A percentile compares a stretch with the other conserved stretches of the same genome.
Conservation (phyloP, 192 early-diverging fungal species). For the Piromyces finnis region DNA sequence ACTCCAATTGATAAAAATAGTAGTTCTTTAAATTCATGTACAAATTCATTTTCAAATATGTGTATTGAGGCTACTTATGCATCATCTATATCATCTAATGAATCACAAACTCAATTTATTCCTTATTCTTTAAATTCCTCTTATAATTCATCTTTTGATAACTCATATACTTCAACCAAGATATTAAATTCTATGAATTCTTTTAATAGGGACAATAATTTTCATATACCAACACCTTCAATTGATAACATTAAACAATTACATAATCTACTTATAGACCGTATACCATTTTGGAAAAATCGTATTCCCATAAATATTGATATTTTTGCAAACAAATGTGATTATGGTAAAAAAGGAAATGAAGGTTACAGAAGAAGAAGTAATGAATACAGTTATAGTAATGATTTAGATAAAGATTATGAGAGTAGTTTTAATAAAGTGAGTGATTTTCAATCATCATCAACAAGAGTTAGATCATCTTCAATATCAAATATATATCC, state of each 20-base stretch:
- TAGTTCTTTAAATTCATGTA: neutral
- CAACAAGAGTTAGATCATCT: neutral
- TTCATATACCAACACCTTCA: neutral
- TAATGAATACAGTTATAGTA: neutral
- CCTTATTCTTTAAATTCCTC: neutral
- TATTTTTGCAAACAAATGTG: constrained; percentile 5
- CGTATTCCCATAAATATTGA: constrained; percentile 20
- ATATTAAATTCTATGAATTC: neutral
- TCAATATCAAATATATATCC: neutral
- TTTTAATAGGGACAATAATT: neutral
- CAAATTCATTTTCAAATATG: neutral
- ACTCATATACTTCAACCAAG: neutral
- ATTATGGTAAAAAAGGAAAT: neutral
- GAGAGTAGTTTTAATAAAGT: no score
- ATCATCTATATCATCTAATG: neutral
- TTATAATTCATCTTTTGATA: neutral
- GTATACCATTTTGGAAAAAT: constrained; percentile 16
- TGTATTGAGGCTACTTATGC: neutral
- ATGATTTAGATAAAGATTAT: neutral
- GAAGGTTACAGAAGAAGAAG: neutral
- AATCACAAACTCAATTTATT: neutral
- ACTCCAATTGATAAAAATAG: neutral
- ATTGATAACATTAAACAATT: neutral
- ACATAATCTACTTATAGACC: neutral
- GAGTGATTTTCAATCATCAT: no score